A percentile compares a stretch with the other conserved stretches of the same genome.
Evolutionary conservation across 2,329 filamentous ascomycete species (phyloP).

Genomic region (Cryphonectria nitschkei): DNA sequence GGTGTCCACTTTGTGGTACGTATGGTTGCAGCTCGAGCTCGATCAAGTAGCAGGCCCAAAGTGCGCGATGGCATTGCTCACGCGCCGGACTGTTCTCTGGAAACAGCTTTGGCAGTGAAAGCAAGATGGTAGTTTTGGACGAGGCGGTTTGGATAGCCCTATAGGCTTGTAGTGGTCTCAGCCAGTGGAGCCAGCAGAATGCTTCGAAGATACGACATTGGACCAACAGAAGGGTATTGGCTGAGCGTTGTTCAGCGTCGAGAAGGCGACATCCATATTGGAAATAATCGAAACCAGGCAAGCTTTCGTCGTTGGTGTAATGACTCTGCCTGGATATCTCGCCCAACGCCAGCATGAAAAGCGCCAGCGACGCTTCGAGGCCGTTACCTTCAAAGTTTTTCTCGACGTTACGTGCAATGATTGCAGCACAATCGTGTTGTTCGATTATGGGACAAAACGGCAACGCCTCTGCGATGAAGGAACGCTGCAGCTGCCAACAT

Average conservation of each 20-base stretch:
- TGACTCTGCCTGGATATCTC: slow-evolving; percentile 19
- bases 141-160: slow-evolving; percentile 30
- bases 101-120: slow-evolving; percentile 21
- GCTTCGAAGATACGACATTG: slow-evolving; percentile 30
- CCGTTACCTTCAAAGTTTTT: slow-evolving; percentile 6
- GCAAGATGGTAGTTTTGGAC: slow-evolving; percentile 18
- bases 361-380: slow-evolving; percentile 26
- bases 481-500: slow-evolving; percentile 28
- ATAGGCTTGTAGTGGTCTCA: slow-evolving; percentile 31
- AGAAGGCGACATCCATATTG: slow-evolving; percentile 28
- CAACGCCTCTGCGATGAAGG: slow-evolving; percentile 29
- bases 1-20: slow-evolving; percentile 30
- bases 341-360: slow-evolving; percentile 30
- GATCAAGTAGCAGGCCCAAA: slow-evolving; percentile 34
- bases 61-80: slow-evolving; percentile 31
- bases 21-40: slow-evolving; percentile 33
- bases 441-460: slow-evolving; percentile 34
- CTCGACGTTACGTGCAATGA: slow-evolving; percentile 25
- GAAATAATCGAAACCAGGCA: slow-evolving; percentile 29
- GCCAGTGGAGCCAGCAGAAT: slow-evolving; percentile 30
- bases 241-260: slow-evolving; percentile 11
- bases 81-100: slow-evolving; percentile 17
- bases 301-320: slow-evolving; percentile 16
- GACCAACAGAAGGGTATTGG: slow-evolving; percentile 25
- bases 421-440: slow-evolving; percentile 21